Conservation (phyloP, 768 basidiomycete genomes). For the Tulasnella sp. region DNA sequence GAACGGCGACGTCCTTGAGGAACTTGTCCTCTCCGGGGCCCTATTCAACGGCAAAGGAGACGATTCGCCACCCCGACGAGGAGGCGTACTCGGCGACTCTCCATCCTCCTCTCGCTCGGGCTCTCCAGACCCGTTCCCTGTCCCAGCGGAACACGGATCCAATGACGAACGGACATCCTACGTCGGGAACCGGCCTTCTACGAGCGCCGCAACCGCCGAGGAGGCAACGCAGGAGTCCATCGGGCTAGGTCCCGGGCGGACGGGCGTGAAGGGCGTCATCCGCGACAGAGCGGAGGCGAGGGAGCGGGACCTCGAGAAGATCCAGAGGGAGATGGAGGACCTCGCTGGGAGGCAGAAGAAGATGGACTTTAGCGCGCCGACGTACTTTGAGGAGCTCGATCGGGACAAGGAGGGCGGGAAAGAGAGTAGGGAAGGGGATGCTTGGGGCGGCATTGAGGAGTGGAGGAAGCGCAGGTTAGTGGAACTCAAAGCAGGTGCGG, state of each 20-base stretch:
- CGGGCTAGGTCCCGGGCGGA: conserved; percentile 76
- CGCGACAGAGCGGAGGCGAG: conserved; percentile 66
- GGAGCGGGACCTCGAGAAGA: conserved; percentile 32
- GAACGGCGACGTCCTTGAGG: conserved; percentile 42
- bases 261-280: conserved; percentile 83
- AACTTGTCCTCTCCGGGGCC: conserved; percentile 64
- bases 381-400: conserved; percentile 53
- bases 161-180: conserved; percentile 29
- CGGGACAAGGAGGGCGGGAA: conserved; percentile 42
- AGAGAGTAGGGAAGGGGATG: conserved; percentile 31
- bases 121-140: conserved; percentile 36
- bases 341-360: conserved; percentile 51
- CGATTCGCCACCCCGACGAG: conserved; percentile 51
- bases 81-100: no score
- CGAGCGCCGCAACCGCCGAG: not conserved
- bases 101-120: conserved; percentile 41
- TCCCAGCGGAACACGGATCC: conserved; percentile 28
- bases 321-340: conserved; percentile 40
- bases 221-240: conserved; percentile 42
- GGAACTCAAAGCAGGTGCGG: conserved; percentile 25
- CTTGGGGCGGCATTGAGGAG: conserved; percentile 7
- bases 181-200: not conserved
- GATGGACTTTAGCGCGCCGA: conserved; percentile 41
- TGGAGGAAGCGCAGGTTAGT: conserved; percentile 15
- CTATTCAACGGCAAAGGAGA: conserved; percentile 49